Percentiles rank a stretch among this genome's conserved stretches.
Conservation (phyloP, 768 basidiomycete genomes). For the Leccinellum rugosiceps region DNA sequence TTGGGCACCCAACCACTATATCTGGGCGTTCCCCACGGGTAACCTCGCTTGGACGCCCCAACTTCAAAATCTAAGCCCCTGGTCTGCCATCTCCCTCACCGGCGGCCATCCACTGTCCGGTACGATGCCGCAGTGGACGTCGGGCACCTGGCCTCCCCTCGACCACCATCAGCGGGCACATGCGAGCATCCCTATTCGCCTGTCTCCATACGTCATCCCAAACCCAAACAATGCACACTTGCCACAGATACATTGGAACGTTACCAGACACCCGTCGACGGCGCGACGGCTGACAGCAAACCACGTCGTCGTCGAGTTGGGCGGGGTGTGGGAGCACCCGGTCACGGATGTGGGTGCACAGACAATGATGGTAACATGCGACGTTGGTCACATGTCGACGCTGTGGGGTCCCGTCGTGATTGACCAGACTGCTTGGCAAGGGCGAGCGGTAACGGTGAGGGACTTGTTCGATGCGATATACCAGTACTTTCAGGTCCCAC, state of each 20-base stretch:
- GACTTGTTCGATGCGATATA: constrained; percentile 51
- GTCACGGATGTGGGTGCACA: constrained; percentile 22
- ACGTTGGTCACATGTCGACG: constrained; percentile 20
- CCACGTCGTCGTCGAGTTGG: constrained; percentile 22
- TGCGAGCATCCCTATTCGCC: constrained; percentile 15
- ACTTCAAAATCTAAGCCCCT: constrained; percentile 16
- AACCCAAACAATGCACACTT: constrained; percentile 30
- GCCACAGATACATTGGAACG: constrained; percentile 36
- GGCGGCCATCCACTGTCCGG: constrained; percentile 25
- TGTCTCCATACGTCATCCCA: constrained; percentile 28
- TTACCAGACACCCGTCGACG: constrained; percentile 31
- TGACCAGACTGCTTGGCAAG: constrained; percentile 21
- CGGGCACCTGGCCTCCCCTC: constrained; percentile 28
- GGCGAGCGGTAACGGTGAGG: constrained; percentile 34
- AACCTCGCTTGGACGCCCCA: constrained; percentile 26
- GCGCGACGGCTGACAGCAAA: constrained; percentile 31
- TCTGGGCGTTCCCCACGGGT: constrained; percentile 24
- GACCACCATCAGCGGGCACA: background rate
- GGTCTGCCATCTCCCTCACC: constrained; percentile 15
- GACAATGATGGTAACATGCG: constrained; percentile 25
- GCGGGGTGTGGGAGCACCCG: constrained; percentile 10
- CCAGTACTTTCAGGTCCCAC: constrained; percentile 42
- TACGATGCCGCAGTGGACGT: constrained; percentile 25
- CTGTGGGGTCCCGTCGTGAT: constrained; percentile 52
- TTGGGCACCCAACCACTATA: constrained; percentile 17